Evolutionary conservation across 192 early-diverging fungal species (phyloP), one percentile per base, ranked within the genome.

Genomic region (Coemansia reversa): DNA sequence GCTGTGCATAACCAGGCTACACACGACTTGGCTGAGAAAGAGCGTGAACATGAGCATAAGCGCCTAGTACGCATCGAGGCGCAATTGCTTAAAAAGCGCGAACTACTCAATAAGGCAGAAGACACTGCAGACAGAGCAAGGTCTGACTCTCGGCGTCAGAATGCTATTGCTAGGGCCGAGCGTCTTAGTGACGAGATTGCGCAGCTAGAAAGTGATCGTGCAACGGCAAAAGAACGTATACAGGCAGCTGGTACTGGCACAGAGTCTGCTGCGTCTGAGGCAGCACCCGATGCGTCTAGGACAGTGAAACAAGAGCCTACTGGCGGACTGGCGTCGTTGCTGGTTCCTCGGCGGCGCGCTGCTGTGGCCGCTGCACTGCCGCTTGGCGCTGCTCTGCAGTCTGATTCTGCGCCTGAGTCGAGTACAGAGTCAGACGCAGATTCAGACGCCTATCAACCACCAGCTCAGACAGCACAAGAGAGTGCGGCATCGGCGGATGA

Each of bases 1-100:
- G 63, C 80, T 7, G 83, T 94, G 29, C 89, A 90, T 19, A 79
- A 55, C 27, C 74, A 85, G 80, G 90, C 86, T 7, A 83, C 83
- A 54, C 83, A 82, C 51, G 84, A 84, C 14, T 61, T 92, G 63
- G 70, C 77, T 20, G 76, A 86, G 48, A 75, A 81, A 22, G 90
- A 92, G 24, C 78, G 86, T 6, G 86, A 76, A 5, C 47, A 82
- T 22, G 88, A 94, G 58, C 69, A 83, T 58, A 91, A 86, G 65
- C 86, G 93, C 3, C 67, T 91, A 3, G 75, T 67, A 29, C 89
- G 86, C 52, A 58, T 83, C 7, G 58, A 65, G 49, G 35, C 57
- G 32, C 42, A 64, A 20, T 39, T 70, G 22, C 33, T 27, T 28
- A 60, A 49, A 23, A 66, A 62, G 72, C 67, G 29, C 5, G 65